Base-by-base conservation (phyloP, 2,329 filamentous ascomycete genomes). In the Colletotrichum salicis region DNA sequence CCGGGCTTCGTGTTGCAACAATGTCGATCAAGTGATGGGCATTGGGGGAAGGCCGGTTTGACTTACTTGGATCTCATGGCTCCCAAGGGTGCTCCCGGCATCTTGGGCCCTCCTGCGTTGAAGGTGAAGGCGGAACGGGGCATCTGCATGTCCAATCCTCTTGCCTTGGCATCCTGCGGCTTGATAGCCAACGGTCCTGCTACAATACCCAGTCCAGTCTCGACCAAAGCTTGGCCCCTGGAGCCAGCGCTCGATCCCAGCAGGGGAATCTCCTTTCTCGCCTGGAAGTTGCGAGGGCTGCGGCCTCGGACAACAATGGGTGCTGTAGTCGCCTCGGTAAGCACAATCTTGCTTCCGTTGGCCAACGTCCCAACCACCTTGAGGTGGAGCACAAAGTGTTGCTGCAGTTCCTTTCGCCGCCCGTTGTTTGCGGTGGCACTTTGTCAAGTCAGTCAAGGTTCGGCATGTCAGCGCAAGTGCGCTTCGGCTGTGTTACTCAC, bases 391-490 rank as follows among this genome's bases (percentile, higher is more conserved):
- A 97, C 91, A 81, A 98, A 98, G 83, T 98, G 96, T 79, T 98
- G 96, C 80, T 98, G 96, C 57, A 98, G 88, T 80, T 98, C 96
- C 84, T 97, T 97, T 74, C 96, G 89, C 72, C 96, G 91, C 12
- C 96, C 96, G 80, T 98, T 98, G 83, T 98, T 98, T 68, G 96
- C 96, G 10, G 96, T 98, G 22, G 96, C 96, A 80, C 96, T 90
- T 69, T 51, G 29, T 55, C 33, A 19, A 41, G 33, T 37, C 45
- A 59, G 61, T 79, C 76, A 78, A 75, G 62, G 70, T 27, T 13
- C 31, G 67, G 54, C 8, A 13, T 19, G 41, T 48, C 19, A 10
- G 41, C 45, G 58, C 48, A 70, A 70, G 22, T 41, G 29, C 59
- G 22, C 41, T 31, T 12, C 6, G 45, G 45, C 13, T 31, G 57